A percentile compares a stretch with the other conserved stretches of the same genome.
These are phyloP conservation scores for Lachnellula willkommii DNA, from an alignment of 2,329 filamentous ascomycete genomes.

Conservation along the genomic window DNA sequence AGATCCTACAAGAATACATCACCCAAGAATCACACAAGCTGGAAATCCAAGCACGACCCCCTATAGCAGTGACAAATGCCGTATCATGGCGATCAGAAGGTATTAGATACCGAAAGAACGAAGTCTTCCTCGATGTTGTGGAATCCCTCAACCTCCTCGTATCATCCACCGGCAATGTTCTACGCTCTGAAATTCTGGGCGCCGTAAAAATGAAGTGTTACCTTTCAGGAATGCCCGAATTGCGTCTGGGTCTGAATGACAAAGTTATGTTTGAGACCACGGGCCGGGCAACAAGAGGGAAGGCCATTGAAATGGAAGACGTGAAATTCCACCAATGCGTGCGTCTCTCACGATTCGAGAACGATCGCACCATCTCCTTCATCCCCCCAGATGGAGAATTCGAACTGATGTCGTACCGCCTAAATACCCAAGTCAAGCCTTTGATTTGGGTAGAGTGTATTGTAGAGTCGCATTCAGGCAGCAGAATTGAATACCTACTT, in stretches of 20 bases:
- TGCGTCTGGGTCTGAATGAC: conserved; percentile 91
- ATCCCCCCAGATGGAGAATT: conserved; percentile 98
- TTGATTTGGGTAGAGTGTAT: conserved; percentile 98
- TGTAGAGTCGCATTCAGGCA: conserved; percentile 92
- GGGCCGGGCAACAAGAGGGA: conserved; percentile 85
- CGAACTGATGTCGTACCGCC: conserved; percentile 96
- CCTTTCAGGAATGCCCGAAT: conserved; percentile 93
- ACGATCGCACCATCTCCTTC: conserved; percentile 97
- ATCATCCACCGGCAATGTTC: conserved; percentile 86
- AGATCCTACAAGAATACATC: conserved; percentile 99
- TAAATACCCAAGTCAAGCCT: conserved; percentile 98
- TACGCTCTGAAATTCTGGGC: conserved; percentile 92
- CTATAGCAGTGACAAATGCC: conserved; percentile 96
- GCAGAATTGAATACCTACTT: conserved; percentile 96
- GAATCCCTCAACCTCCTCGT: conserved; percentile 96
- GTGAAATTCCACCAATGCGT: conserved; percentile 99
- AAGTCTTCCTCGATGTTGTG: conserved; percentile 96
- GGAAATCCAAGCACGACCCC: conserved; percentile 90
- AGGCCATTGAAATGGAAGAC: conserved; percentile 99
- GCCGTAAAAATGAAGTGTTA: conserved; percentile 99
- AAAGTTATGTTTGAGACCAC: conserved; percentile 99
- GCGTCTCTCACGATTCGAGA: conserved; percentile 90
- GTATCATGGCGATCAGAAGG: conserved; percentile 98
- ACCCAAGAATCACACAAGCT: conserved; percentile 99
- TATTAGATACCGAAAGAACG: conserved; percentile 97